Percentiles rank a stretch among this genome's conserved stretches.
phyloP scores from a whole-genome alignment of 2,329 filamentous ascomycete genomes.

The Aureobasidium sp. region DNA sequence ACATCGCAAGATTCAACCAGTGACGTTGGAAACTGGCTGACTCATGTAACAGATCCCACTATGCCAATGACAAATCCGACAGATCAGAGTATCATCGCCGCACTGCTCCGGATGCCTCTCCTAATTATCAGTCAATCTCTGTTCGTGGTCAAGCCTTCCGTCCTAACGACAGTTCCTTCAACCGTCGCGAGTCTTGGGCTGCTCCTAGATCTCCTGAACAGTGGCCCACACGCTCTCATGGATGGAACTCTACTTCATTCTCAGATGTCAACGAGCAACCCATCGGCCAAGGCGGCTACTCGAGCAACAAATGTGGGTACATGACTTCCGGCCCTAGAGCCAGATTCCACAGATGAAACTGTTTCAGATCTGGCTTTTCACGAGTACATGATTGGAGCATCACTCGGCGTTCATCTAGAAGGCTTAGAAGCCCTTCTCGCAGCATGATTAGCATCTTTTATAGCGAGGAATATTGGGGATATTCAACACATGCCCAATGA shows the following conservation, averaged over 20 bases:
- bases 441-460: conserved; percentile 5
- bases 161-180: not conserved
- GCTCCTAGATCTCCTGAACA: conserved; percentile 9
- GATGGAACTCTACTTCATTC: not conserved
- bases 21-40: not conserved
- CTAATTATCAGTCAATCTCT: not conserved
- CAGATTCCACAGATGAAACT: not conserved
- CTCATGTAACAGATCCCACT: not conserved
- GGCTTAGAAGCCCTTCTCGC: not conserved
- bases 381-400: not conserved
- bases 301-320: conserved; percentile 6
- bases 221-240: not conserved
- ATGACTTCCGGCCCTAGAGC: not conserved
- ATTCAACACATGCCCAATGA: conserved; percentile 7
- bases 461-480: conserved; percentile 6
- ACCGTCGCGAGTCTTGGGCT: not conserved
- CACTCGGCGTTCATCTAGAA: not conserved
- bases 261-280: not conserved
- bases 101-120: not conserved
- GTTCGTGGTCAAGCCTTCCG: conserved; percentile 7
- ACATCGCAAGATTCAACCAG: not conserved
- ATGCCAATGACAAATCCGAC: not conserved
- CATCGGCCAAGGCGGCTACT: not conserved
- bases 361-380: not conserved
- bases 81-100: not conserved